Evolutionary conservation across 306 rosid species (phyloP).

Genomic region (Glycine soja): DNA sequence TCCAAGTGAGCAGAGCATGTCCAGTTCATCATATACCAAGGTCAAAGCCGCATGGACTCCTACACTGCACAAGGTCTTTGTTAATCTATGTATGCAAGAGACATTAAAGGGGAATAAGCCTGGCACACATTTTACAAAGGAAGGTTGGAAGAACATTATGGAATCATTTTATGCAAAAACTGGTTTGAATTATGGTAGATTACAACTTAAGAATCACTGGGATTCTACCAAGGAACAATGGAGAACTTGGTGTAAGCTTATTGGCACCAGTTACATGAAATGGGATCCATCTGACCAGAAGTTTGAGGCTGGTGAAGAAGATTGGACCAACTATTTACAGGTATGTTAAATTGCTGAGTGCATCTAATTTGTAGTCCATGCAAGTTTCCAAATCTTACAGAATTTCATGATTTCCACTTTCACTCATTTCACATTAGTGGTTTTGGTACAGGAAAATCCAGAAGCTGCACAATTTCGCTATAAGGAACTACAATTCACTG

Average conservation of each 20-base stretch:
- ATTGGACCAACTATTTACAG: slow-evolving; percentile 65
- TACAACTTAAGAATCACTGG: slow-evolving; percentile 84
- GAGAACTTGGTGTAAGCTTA: slow-evolving; percentile 70
- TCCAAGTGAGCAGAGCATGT: slow-evolving; percentile 64
- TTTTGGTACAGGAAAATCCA: slow-evolving; percentile 58
- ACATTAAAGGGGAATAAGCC: slow-evolving; percentile 74
- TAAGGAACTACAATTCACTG: slow-evolving; percentile 51
- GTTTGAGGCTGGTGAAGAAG: slow-evolving; percentile 66
- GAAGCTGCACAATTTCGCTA: slow-evolving; percentile 64
- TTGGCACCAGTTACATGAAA: slow-evolving; percentile 65
- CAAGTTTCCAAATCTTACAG: slow-evolving; percentile 14
- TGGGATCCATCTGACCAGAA: slow-evolving; percentile 60
- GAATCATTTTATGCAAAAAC: slow-evolving; percentile 60
- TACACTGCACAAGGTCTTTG: slow-evolving; percentile 58
- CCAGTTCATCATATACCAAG: slow-evolving; percentile 55
- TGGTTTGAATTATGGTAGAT: slow-evolving; percentile 60
- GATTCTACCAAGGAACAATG: slow-evolving; percentile 71
- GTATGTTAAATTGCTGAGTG: slow-evolving; percentile 45
- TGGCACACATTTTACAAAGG: slow-evolving; percentile 71
- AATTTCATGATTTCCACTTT: slow-evolving; percentile 36
- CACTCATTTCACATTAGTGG: slow-evolving; percentile 23
- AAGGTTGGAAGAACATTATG: slow-evolving; percentile 73
- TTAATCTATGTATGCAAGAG: slow-evolving; percentile 73
- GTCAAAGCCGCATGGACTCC: slow-evolving; percentile 69
- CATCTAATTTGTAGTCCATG: slow-evolving; percentile 31